Evolutionary conservation across 805 yeast species (phyloP), one percentile per base, ranked within the genome.

Genomic region (Candida sithepensis): DNA sequence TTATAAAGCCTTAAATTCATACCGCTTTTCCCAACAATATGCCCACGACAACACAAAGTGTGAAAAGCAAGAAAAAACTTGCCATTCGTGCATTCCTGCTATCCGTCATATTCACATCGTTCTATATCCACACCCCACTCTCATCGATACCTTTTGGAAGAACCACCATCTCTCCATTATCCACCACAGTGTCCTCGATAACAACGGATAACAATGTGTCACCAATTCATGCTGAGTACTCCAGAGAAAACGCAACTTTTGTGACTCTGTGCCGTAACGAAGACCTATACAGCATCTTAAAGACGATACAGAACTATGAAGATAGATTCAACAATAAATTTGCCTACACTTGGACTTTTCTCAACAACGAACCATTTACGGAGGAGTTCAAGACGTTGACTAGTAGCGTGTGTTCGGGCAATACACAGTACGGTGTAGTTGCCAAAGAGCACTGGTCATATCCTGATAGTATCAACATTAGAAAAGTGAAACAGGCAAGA

Each of bases 171-270:
- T 26, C 10, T 12, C 8, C 30, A 26, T 26, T 8, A 8, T 26
- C 8, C 30, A 26, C 8, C 30, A 26, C 30, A n/a, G n/a, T n/a
- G n/a, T n/a, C n/a, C n/a, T n/a, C n/a, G n/a, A n/a, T n/a, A n/a
- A n/a, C n/a, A n/a, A n/a, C n/a, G n/a, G n/a, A n/a, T n/a, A n/a
- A n/a, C n/a, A n/a, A n/a, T n/a, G n/a, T n/a, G n/a, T n/a, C n/a
- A n/a, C n/a, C n/a, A n/a, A n/a, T 24, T 34, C 6, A 18, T 6
- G 23, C n/a, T 13, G 33, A 20, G 6, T 19, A 39, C 9, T n/a
- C 4, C 7, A 61, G 67, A 22, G 79, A 76, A 50, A 81, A 75
- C 50, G 89, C 86, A 3, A 76, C 85, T 0, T 73, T 85, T 58
- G 75, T 69, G 23, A 60, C 69, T 20, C 53, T 70, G 16, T 67